phyloP scores from a whole-genome alignment of 2,329 filamentous ascomycete species.

The Ceratocystis diversiconidia region DNA sequence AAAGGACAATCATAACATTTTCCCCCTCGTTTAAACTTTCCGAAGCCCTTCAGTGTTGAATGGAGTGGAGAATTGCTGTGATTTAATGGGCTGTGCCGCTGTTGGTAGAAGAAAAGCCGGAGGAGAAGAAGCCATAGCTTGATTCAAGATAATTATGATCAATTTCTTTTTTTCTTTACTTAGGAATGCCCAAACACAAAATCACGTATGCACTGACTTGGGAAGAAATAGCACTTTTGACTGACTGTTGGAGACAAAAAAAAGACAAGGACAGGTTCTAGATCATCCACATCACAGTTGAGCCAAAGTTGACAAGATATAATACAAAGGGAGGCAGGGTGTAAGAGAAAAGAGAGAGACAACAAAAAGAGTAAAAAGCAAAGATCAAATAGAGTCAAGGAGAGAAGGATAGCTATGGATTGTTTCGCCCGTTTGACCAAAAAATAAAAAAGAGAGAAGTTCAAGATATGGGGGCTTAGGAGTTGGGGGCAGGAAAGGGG shows the following conservation, averaged over 20 bases:
- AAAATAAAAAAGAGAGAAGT: neutral
- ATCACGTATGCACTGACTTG: neutral
- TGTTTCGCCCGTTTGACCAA: neutral
- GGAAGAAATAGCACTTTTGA: neutral
- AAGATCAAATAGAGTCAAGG: neutral
- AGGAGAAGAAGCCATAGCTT: neutral
- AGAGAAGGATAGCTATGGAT: neutral
- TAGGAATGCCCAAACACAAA: too few relatives aligned
- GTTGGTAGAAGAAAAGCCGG: neutral
- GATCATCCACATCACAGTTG: neutral
- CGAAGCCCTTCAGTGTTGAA: neutral
- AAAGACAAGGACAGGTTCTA: neutral
- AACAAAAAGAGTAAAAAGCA: neutral
- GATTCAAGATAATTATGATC: neutral
- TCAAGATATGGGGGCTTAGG: too few relatives aligned
- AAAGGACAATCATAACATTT: neutral
- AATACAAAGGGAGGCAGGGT: neutral
- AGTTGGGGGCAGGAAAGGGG: too few relatives aligned
- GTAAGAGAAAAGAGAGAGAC: neutral
- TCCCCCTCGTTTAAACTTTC: neutral
- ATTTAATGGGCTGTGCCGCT: neutral
- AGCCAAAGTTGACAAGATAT: neutral
- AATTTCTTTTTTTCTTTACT: too few relatives aligned
- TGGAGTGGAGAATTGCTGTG: neutral
- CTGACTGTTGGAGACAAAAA: neutral